Evolutionary conservation across 2,329 filamentous ascomycete genomes (phyloP), one percentile per base, ranked within the genome.

Genomic region (Aspergillus neoniger): DNA sequence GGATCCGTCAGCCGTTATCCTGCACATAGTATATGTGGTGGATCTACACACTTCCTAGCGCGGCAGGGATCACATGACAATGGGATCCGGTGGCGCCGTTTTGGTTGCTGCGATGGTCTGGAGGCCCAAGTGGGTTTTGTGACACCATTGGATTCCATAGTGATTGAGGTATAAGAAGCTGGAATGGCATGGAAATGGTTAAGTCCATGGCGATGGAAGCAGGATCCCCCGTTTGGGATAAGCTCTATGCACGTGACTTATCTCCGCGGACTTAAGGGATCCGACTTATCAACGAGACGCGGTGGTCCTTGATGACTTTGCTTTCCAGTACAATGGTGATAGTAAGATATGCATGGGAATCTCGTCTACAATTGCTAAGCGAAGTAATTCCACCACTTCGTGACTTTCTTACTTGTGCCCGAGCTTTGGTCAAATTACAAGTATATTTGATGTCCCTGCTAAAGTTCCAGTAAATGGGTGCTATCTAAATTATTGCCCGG

Each of bases 31-130:
- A 8, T 10, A 17, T 15, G 3, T n/a, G 4, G 17, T 15, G 21
- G 15, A 30, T 30, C 21, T 4, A 28, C 50, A 14, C 14, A 62
- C 60, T 62, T 62, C 47, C 60, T 49, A 8, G 41, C 28, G 2
- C 60, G 60, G 19, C 60, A 62, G 8, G 57, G 32, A 17, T 62
- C 60, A 39, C 60, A 62, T 14, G 60, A 62, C 14, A 62, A 36
- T 3, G 60, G 54, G 12, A 62, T 49, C 4, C 60, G 60, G 3
- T 52, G 32, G 3, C 60, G 60, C 25, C 50, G 50, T 7, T 19
- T 12, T 2, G 38, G 21, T 23, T 19, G 14, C 2, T n/a, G 15
- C 10, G 41, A 17, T 9, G n/a, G 4, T 50, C n/a, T 30, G 9
- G 14, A 2, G 12, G 3, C 14, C 17, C 30, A 10, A 17, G n/a